Evolutionary conservation across 2,329 filamentous ascomycete genomes (phyloP).

Genomic region (Microsporum audouinii): DNA sequence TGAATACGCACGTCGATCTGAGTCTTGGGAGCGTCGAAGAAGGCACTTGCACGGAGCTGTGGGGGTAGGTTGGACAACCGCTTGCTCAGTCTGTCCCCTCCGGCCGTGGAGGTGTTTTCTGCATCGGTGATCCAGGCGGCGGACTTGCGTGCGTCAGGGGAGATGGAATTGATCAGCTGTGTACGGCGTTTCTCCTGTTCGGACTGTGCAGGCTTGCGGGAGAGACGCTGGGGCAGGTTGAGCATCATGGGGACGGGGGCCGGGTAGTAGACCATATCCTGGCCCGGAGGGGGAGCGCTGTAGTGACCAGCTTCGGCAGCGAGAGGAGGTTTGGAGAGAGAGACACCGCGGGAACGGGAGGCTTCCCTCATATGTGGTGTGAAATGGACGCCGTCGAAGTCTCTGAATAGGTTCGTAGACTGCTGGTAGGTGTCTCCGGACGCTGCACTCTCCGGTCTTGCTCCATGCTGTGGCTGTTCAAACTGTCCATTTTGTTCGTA

Average conservation of each 20-base stretch:
- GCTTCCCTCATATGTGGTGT: constrained; percentile 20
- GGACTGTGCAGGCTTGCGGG: constrained; percentile 50
- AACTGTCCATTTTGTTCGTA: neutral
- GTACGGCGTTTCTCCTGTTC: constrained; percentile 61
- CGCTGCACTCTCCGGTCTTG: constrained; percentile 30
- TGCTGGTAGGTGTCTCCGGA: constrained; percentile 39
- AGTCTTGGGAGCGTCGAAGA: constrained; percentile 62
- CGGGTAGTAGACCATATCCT: constrained; percentile 88
- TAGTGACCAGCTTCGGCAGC: constrained; percentile 29
- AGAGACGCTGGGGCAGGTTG: constrained; percentile 79
- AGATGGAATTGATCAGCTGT: constrained; percentile 57
- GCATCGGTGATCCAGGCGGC: constrained; percentile 35
- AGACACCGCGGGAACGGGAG: constrained; percentile 23
- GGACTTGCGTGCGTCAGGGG: constrained; percentile 43
- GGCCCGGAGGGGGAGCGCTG: constrained; percentile 44
- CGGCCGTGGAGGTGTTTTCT: constrained; percentile 15
- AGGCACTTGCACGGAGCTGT: constrained; percentile 79
- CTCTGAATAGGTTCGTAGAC: constrained; percentile 33
- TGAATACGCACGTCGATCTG: constrained; percentile 46
- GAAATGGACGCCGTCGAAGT: constrained; percentile 42
- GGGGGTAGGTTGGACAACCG: constrained; percentile 52
- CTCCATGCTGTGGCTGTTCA: constrained; percentile 5
- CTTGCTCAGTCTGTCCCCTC: constrained; percentile 12
- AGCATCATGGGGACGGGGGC: constrained; percentile 89
- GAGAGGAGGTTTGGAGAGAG: constrained; percentile 31